These are phyloP conservation scores for Rhynchospora pubera DNA, from an alignment of 176 grass and related monocot genomes.

Conservation along the genomic window DNA sequence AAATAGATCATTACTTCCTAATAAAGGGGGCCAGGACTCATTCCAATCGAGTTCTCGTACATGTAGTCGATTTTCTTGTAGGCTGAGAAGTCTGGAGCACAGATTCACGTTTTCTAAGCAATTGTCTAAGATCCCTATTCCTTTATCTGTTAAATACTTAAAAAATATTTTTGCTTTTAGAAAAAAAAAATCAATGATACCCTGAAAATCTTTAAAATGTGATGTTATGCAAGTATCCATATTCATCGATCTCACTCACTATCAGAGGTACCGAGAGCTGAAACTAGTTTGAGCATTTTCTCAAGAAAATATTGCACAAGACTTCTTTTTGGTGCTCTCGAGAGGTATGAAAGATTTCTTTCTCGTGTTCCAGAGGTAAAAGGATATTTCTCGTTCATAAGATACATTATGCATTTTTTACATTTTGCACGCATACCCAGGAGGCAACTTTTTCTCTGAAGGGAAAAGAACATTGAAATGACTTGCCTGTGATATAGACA, in stretches of 20 bases:
- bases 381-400: background rate
- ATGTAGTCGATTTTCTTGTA: slow-evolving; percentile 42
- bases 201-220: background rate
- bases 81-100: slow-evolving; percentile 50
- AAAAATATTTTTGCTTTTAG: slow-evolving; percentile 1
- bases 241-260: background rate
- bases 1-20: slow-evolving; percentile 31
- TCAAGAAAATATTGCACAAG: background rate
- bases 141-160: slow-evolving; percentile 60
- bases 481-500: slow-evolving; percentile 75
- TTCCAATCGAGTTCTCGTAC: slow-evolving; percentile 78
- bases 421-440: background rate
- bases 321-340: background rate
- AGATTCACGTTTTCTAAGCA: slow-evolving; percentile 53
- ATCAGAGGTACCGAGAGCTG: background rate
- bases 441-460: background rate
- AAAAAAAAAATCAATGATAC: background rate
- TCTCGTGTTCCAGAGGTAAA: background rate
- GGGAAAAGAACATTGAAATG: background rate
- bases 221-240: background rate
- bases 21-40: slow-evolving; percentile 47
- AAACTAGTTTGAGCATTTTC: background rate
- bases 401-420: background rate
- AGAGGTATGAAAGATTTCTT: background rate
- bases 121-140: slow-evolving; percentile 51